A percentile compares a stretch with the other conserved stretches of the same genome.
Conservation (phyloP, 768 basidiomycete genomes). For the Neoboletus subvelutipes region DNA sequence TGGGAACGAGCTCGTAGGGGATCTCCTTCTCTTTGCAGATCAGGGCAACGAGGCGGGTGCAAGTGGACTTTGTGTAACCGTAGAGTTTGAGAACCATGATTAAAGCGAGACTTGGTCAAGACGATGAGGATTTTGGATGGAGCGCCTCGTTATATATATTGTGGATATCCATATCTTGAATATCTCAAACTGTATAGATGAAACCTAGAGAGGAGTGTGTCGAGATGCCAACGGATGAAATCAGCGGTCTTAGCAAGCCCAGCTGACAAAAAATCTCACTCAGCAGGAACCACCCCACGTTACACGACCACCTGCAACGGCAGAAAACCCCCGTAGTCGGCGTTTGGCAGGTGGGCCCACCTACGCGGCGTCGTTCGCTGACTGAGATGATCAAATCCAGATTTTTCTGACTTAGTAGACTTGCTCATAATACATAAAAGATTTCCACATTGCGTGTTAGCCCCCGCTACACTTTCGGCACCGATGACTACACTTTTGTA, state of each 20-base stretch:
- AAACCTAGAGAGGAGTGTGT: background rate
- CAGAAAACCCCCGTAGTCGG: background rate
- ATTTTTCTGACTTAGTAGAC: no score
- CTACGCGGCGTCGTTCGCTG: background rate
- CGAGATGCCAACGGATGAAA: background rate
- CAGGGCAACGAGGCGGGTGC: conserved; percentile 50
- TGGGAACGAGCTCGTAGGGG: conserved; percentile 47
- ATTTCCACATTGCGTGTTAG: no score
- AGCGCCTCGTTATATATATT: background rate
- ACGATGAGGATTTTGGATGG: background rate
- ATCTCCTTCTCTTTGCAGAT: conserved; percentile 56
- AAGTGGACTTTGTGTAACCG: conserved; percentile 40
- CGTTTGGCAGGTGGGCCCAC: background rate
- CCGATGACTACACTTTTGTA: no score
- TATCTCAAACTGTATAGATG: background rate
- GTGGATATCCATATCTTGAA: background rate
- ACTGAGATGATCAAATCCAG: conserved; percentile 4
- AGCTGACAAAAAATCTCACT: background rate
- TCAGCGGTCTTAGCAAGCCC: background rate
- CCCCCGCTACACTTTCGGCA: no score
- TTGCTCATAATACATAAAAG: no score
- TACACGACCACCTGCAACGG: background rate
- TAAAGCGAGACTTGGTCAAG: background rate
- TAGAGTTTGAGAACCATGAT: conserved; percentile 39
- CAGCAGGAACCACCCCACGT: background rate